A percentile compares a stretch with the other conserved stretches of the same genome.
Conservation (phyloP, 768 basidiomycete genomes). For the Trametes coccinea region DNA sequence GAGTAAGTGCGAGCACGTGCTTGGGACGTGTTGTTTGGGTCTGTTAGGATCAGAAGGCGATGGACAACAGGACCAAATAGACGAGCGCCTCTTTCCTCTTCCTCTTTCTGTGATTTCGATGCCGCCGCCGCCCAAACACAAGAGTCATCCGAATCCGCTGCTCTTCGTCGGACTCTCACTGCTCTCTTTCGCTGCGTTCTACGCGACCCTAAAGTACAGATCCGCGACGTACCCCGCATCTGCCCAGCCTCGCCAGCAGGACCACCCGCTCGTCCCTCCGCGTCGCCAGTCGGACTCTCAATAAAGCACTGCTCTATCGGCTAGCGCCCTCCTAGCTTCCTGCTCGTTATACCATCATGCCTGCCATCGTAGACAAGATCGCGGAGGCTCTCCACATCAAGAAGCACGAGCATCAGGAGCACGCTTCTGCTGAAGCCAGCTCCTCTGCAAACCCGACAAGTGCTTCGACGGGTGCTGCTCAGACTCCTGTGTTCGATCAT, state of each 20-base stretch:
- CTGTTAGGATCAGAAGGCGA: slow-evolving; percentile 26
- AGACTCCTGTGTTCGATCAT: slow-evolving; percentile 59
- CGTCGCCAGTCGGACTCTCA: slow-evolving; percentile 38
- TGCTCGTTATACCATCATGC: slow-evolving; percentile 34
- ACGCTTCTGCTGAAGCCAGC: neutral
- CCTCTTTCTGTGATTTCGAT: slow-evolving; percentile 7
- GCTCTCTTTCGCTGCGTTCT: slow-evolving; percentile 60
- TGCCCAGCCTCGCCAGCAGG: slow-evolving; percentile 56
- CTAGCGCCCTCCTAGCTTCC: too few relatives aligned
- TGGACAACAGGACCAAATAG: slow-evolving; percentile 24
- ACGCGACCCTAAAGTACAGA: slow-evolving; percentile 52
- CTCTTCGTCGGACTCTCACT: slow-evolving; percentile 57
- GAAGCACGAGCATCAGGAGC: slow-evolving; percentile 18
- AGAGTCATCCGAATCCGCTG: slow-evolving; percentile 59
- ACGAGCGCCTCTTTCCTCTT: neutral
- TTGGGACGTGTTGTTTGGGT: slow-evolving; percentile 29
- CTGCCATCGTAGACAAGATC: slow-evolving; percentile 45
- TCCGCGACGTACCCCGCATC: slow-evolving; percentile 62
- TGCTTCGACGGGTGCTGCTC: neutral
- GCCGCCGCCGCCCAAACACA: slow-evolving; percentile 23
- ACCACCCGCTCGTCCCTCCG: slow-evolving; percentile 68
- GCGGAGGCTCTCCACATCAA: slow-evolving; percentile 37
- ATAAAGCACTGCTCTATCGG: slow-evolving; percentile 7
- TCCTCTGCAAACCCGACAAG: neutral
- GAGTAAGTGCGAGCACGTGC: slow-evolving; percentile 13